Evolutionary conservation across 129 eudicot species (phyloP).

Genomic region (Smallanthus sonchifolius): DNA sequence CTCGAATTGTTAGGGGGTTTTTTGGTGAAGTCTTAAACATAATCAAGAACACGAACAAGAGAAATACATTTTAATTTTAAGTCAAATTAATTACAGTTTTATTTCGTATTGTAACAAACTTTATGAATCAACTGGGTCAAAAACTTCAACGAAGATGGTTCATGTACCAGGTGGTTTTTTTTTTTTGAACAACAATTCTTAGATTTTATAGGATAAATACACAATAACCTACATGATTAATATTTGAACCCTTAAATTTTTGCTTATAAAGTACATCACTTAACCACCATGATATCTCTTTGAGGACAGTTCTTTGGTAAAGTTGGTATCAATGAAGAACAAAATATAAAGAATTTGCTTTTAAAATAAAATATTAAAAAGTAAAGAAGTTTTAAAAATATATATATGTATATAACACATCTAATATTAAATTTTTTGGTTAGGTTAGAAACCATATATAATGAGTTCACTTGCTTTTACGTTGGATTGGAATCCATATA

Average conservation of each 20-base stretch:
- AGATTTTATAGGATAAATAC: too few species aligned
- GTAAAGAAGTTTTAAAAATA: background rate
- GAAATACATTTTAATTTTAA: too few species aligned
- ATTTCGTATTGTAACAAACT: background rate
- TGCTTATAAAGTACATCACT: too few species aligned
- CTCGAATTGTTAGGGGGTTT: background rate
- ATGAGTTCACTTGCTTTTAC: slow-evolving; percentile 10
- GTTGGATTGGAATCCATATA: slow-evolving; percentile 23
- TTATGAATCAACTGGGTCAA: too few species aligned
- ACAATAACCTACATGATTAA: too few species aligned
- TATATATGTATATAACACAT: background rate
- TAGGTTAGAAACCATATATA: slow-evolving; percentile 32
- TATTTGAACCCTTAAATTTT: too few species aligned
- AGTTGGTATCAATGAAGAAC: background rate
- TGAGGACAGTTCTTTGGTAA: too few species aligned
- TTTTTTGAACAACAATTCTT: too few species aligned
- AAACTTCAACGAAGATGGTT: background rate
- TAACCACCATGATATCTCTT: too few species aligned
- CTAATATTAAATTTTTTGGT: slow-evolving; percentile 7
- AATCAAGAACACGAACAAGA: too few species aligned
- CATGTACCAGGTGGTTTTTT: background rate
- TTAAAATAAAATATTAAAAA: background rate
- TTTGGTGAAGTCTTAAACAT: background rate
- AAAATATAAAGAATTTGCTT: background rate
- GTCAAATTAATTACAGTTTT: too few species aligned